A percentile compares a stretch with the other conserved stretches of the same genome.
Evolutionary conservation across 2,329 filamentous ascomycete genomes (phyloP).

Genomic region (Plectosphaerella cucumerina): DNA sequence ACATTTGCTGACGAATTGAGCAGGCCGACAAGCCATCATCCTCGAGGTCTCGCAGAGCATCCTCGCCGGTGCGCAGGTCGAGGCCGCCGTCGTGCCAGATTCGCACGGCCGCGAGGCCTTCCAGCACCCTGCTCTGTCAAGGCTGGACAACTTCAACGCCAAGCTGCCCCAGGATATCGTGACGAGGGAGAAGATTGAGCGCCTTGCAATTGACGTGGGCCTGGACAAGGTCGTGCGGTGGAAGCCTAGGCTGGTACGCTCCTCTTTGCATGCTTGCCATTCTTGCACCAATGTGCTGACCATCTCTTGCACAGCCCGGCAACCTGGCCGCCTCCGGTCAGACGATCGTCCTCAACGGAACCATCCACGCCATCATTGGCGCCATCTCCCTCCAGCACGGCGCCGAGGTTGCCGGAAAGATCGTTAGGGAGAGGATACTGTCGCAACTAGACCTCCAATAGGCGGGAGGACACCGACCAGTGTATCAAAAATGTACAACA

Average conservation of each 20-base stretch:
- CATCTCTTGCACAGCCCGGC: slow-evolving; percentile 40
- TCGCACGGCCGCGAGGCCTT: slow-evolving; percentile 60
- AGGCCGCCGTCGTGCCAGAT: slow-evolving; percentile 31
- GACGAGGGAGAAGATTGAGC: slow-evolving; percentile 60
- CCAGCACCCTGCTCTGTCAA: slow-evolving; percentile 63
- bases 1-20: slow-evolving; percentile 7
- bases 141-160: slow-evolving; percentile 67
- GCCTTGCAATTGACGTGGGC: slow-evolving; percentile 66
- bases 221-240: slow-evolving; percentile 76
- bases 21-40: slow-evolving; percentile 21
- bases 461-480: slow-evolving; percentile 2
- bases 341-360: slow-evolving; percentile 69
- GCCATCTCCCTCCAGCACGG: slow-evolving; percentile 88
- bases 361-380: slow-evolving; percentile 81
- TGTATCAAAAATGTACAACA: slow-evolving; percentile 16
- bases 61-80: slow-evolving; percentile 43
- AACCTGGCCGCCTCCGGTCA: slow-evolving; percentile 71
- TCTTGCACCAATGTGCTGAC: not conserved
- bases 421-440: slow-evolving; percentile 75
- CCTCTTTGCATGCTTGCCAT: not conserved
- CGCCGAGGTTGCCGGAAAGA: slow-evolving; percentile 67
- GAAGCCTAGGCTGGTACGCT: slow-evolving; percentile 76
- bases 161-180: slow-evolving; percentile 58
- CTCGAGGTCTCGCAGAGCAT: slow-evolving; percentile 42
- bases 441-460: slow-evolving; percentile 24